Percentiles rank a stretch among this genome's conserved stretches.
These are phyloP conservation scores for Ottelia alismoides DNA, from an alignment of 106 monocot genomes.

Conservation along the genomic window DNA sequence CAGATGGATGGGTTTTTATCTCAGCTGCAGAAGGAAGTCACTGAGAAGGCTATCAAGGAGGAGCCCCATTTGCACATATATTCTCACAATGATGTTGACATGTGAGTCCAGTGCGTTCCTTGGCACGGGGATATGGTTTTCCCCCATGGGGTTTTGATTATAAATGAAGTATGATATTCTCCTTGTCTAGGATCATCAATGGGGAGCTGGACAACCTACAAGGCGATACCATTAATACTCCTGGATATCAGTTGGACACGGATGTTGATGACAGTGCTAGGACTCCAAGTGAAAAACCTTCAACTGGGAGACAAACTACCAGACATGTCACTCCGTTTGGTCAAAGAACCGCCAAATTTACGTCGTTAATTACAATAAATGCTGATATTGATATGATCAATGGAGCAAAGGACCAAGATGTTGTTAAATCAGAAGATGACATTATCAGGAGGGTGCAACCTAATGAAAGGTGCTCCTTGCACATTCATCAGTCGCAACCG, in stretches of 20 bases:
- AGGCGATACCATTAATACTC: too few relatives aligned
- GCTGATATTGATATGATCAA: slow-evolving; percentile 9
- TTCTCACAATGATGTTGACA: slow-evolving; percentile 67
- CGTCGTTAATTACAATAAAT: slow-evolving; percentile 44
- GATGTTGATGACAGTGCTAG: too few relatives aligned
- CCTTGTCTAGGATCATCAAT: too few relatives aligned
- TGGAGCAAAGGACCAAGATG: slow-evolving; percentile 12
- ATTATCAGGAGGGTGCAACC: slow-evolving; percentile 69
- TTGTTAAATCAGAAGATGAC: slow-evolving; percentile 49
- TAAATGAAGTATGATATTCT: too few relatives aligned
- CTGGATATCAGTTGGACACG: too few relatives aligned
- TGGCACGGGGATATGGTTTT: too few relatives aligned
- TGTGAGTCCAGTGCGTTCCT: slow-evolving; percentile 35
- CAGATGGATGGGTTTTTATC: slow-evolving; percentile 79
- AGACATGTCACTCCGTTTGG: slow-evolving; percentile 77
- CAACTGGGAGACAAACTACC: slow-evolving; percentile 23
- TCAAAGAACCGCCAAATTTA: slow-evolving; percentile 67
- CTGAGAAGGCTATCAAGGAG: slow-evolving; percentile 63
- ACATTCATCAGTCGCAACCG: slow-evolving; percentile 44
- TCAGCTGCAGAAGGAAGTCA: slow-evolving; percentile 67
- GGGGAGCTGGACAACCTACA: too few relatives aligned
- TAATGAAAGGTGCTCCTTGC: slow-evolving; percentile 58
- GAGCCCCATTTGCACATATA: slow-evolving; percentile 75
- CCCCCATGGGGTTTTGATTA: too few relatives aligned
- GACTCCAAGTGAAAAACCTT: slow-evolving; percentile 35